Evolutionary conservation across 2,329 filamentous ascomycete species (phyloP).

Genomic region (Pseudogymnoascus sp.): DNA sequence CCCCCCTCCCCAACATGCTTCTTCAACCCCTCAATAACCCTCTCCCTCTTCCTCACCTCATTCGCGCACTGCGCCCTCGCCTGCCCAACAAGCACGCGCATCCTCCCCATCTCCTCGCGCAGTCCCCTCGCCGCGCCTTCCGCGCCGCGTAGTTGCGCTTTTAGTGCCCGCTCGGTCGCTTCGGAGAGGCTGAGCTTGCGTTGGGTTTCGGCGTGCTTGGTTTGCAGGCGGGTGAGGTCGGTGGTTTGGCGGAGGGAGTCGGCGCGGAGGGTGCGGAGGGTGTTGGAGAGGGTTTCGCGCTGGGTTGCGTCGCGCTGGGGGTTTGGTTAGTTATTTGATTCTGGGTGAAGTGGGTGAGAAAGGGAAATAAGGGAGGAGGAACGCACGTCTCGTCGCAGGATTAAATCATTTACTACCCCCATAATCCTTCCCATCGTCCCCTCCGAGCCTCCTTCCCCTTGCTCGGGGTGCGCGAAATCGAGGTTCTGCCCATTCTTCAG

Average conservation of each 20-base stretch:
- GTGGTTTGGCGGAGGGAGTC: slow-evolving; percentile 68
- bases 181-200: slow-evolving; percentile 54
- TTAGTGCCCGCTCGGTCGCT: slow-evolving; percentile 64
- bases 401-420: slow-evolving; percentile 87
- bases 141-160: slow-evolving; percentile 63
- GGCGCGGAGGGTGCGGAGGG: slow-evolving; percentile 68
- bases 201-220: slow-evolving; percentile 49
- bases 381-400: slow-evolving; percentile 80
- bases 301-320: slow-evolving; percentile 79
- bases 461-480: slow-evolving; percentile 71
- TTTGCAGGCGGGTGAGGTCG: slow-evolving; percentile 56
- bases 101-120: slow-evolving; percentile 74
- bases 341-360: neutral
- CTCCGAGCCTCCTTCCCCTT: slow-evolving; percentile 54
- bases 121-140: slow-evolving; percentile 70
- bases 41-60: slow-evolving; percentile 83
- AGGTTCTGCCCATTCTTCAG: slow-evolving; percentile 65
- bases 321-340: slow-evolving; percentile 11
- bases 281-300: slow-evolving; percentile 73
- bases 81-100: slow-evolving; percentile 75
- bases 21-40: slow-evolving; percentile 84
- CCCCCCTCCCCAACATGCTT: slow-evolving; percentile 71
- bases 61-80: slow-evolving; percentile 81
- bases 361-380: neutral
- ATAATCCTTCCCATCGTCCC: slow-evolving; percentile 81